phyloP scores from a whole-genome alignment of 345 rosid genomes.

The Aquilaria malaccensis region DNA sequence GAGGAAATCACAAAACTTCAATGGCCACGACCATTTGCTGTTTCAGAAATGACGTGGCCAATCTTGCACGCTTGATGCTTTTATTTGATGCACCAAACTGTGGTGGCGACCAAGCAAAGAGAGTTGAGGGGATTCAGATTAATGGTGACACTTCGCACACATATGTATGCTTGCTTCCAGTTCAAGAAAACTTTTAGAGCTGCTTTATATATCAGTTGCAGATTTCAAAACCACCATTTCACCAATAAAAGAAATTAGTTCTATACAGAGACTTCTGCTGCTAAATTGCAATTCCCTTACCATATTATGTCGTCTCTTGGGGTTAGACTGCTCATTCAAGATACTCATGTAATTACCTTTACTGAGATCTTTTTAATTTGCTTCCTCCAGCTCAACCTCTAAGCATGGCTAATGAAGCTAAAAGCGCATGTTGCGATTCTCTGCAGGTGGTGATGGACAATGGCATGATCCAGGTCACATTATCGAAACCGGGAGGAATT shows the following conservation, averaged over 20 bases:
- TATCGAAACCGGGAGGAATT: slow-evolving; percentile 74
- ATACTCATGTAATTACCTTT: slow-evolving; percentile 21
- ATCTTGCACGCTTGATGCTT: slow-evolving; percentile 23
- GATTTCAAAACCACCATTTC: background rate
- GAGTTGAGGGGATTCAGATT: slow-evolving; percentile 5
- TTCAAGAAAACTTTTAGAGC: slow-evolving; percentile 21
- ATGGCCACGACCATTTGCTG: too few relatives aligned
- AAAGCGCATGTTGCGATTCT: slow-evolving; percentile 13
- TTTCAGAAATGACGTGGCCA: slow-evolving; percentile 10
- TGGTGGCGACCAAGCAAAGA: slow-evolving; percentile 52
- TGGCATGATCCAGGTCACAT: slow-evolving; percentile 59
- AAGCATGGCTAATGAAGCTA: slow-evolving; percentile 15
- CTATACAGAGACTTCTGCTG: background rate
- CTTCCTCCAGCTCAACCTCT: slow-evolving; percentile 4
- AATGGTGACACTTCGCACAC: too few relatives aligned
- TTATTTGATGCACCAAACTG: slow-evolving; percentile 23
- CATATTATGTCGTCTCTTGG: slow-evolving; percentile 20
- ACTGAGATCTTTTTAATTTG: slow-evolving; percentile 10
- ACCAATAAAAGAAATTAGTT: background rate
- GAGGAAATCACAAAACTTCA: too few relatives aligned
- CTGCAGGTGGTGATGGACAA: slow-evolving; percentile 79
- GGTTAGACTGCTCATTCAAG: slow-evolving; percentile 23
- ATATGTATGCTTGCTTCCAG: slow-evolving; percentile 28
- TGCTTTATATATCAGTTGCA: background rate
- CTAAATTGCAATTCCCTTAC: background rate